phyloP scores from a whole-genome alignment of 495 filamentous ascomycete genomes.

The Clohesyomyces aquaticus region DNA sequence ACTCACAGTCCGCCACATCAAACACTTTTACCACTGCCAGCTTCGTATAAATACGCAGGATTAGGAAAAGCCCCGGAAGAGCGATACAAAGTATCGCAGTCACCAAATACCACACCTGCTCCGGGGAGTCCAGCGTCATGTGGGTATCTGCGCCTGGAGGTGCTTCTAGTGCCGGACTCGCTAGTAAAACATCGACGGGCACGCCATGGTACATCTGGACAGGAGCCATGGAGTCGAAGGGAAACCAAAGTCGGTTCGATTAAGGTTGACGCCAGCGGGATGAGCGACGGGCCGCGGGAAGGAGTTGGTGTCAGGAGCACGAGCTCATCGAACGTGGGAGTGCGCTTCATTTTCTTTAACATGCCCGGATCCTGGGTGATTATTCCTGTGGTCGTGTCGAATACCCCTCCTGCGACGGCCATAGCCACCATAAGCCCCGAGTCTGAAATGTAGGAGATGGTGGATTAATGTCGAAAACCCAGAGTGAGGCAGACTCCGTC shows the following conservation, averaged over 20 bases:
- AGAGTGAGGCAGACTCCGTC: not conserved
- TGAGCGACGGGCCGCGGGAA: not conserved
- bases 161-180: not conserved
- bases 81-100: conserved; percentile 24
- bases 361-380: not conserved
- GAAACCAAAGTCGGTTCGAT: not conserved
- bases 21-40: conserved; percentile 13
- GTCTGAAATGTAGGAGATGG: not conserved
- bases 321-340: not conserved
- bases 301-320: not conserved
- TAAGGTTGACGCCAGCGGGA: not conserved
- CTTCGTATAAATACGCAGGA: conserved; percentile 24
- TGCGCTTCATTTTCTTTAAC: not conserved
- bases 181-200: not conserved
- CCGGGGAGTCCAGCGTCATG: conserved; percentile 21
- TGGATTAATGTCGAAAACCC: not conserved
- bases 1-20: conserved; percentile 28
- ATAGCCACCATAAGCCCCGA: not conserved
- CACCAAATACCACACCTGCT: conserved; percentile 30
- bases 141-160: conserved; percentile 19
- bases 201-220: not conserved
- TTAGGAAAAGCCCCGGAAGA: conserved; percentile 22
- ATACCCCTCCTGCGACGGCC: not conserved
- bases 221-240: not conserved
- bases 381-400: not conserved